These are phyloP conservation scores for Paralagenidium karlingii DNA, from an alignment of 352 stramenopile species.

Conservation along the genomic window DNA sequence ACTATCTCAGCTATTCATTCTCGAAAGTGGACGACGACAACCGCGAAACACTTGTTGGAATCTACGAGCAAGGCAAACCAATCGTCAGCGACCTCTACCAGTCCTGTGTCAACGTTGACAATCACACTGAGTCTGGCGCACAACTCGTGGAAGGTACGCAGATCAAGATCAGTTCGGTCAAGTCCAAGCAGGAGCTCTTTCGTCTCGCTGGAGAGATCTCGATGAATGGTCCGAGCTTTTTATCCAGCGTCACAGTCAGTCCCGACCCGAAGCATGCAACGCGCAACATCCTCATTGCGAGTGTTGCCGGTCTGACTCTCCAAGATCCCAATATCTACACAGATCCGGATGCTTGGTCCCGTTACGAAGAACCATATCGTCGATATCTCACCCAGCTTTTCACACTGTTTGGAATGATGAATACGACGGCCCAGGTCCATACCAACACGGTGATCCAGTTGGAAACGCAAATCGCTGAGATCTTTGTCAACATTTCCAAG, in stretches of 20 bases:
- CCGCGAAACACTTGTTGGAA: conserved; percentile 30
- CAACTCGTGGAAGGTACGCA: conserved; percentile 25
- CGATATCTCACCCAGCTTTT: conserved; percentile 71
- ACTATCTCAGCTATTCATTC: conserved; percentile 25
- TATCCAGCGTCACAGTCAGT: conserved; percentile 61
- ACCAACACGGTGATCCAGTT: too few relatives aligned
- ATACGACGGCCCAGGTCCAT: too few relatives aligned
- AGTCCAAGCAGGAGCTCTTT: conserved; percentile 30
- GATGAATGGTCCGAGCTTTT: conserved; percentile 44
- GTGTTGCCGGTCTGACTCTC: conserved; percentile 76
- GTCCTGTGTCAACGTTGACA: conserved; percentile 51
- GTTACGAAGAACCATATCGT: conserved; percentile 55
- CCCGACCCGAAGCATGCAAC: conserved; percentile 79
- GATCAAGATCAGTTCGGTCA: conserved; percentile 14
- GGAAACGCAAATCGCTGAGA: too few relatives aligned
- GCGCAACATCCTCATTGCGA: conserved; percentile 72
- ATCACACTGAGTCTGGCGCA: conserved; percentile 22
- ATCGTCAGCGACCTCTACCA: conserved; percentile 37
- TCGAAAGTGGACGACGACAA: conserved; percentile 29
- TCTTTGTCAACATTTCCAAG: too few relatives aligned
- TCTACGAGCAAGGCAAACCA: conserved; percentile 52
- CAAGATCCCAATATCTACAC: conserved; percentile 90
- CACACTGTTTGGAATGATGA: conserved; percentile 37
- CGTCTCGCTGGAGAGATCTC: conserved; percentile 36
- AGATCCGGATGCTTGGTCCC: conserved; percentile 67